These are phyloP conservation scores for Paspalum vaginatum DNA, from an alignment of 176 grass and related monocot species.

Conservation along the genomic window DNA sequence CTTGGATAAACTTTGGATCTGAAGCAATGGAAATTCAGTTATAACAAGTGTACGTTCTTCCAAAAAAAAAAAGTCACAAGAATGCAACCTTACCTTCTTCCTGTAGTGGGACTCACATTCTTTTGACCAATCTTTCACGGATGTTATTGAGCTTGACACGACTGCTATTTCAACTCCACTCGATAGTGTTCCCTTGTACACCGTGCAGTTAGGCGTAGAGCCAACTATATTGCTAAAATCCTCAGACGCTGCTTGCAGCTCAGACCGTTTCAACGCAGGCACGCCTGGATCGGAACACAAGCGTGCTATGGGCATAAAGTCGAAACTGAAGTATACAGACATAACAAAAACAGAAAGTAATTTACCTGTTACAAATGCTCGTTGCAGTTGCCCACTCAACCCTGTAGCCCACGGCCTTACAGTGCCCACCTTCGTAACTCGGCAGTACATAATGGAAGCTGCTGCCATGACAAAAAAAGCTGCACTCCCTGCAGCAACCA, in stretches of 20 bases:
- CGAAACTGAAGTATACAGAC: conserved; percentile 4
- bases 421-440: conserved; percentile 53
- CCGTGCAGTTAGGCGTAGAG: conserved; percentile 49
- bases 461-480: conserved; percentile 44
- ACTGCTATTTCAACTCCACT: conserved; percentile 86
- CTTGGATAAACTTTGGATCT: conserved; percentile 65
- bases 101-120: conserved; percentile 73
- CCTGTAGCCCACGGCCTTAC: conserved; percentile 80
- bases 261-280: conserved; percentile 59
- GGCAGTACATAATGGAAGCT: conserved; percentile 43
- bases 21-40: conserved; percentile 17
- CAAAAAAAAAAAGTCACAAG: not conserved
- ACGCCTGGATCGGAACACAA: conserved; percentile 65
- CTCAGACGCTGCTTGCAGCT: conserved; percentile 79
- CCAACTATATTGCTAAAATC: conserved; percentile 81
- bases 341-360: conserved; percentile 2
- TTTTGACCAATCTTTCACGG: conserved; percentile 69
- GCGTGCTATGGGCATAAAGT: conserved; percentile 29
- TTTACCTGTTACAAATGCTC: conserved; percentile 73
- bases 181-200: conserved; percentile 85
- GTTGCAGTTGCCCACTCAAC: conserved; percentile 74
- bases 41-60: not conserved
- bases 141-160: conserved; percentile 45
- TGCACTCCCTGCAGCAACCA: conserved; percentile 37
- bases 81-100: conserved; percentile 88